Base-by-base conservation (phyloP, 192 early-diverging fungal genomes). In the Piromyces finnis region DNA sequence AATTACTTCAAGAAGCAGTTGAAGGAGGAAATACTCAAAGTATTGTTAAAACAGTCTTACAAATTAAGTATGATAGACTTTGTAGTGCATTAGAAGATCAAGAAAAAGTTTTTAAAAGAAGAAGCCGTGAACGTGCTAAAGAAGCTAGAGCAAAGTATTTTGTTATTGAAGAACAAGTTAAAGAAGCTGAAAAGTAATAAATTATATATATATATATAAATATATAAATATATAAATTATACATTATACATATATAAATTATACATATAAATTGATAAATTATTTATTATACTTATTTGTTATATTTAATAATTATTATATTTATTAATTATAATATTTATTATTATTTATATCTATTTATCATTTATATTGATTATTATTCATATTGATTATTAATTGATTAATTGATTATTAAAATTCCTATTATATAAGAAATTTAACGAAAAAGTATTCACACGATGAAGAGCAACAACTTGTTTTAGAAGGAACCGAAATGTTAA, bases 1-100 rank as follows among this genome's bases (percentile, higher is more conserved):
- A 80, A 26, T 78, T 85, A 22, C 84, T 92, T 18, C 85, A 90
- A 81, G 78, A 82, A 29, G 85, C 88, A 4, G 77, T 90, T 22
- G 88, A 89, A 68, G 26, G 51, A 26, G 22, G 26, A 7, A 27
- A 68, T 68, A 68, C 16, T n/a, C 18, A 68, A 68, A 27, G n/a
- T 7, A 68, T 68, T n/a, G 22, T 68, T 11, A 2, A 68, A 7
- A 11, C 26, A 22, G 26, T 68, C n/a, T n/a, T 68, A 68, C 22
- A 68, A 68, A 68, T 68, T 9, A 68, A 68, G 9, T 68, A 68
- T 68, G 51, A 68, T 68, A 68, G 51, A n/a, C 51, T 68, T n/a
- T n/a, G 26, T n/a, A 68, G 6, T 68, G 26, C 51, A 5, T 68
- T 68, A 68, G 51, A 26, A 68, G 51, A 68, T 9, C 51, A 68